A percentile compares a stretch with the other conserved stretches of the same genome.
These are phyloP conservation scores for Tuber magnatum DNA, from an alignment of 495 filamentous ascomycete genomes.

Conservation along the genomic window DNA sequence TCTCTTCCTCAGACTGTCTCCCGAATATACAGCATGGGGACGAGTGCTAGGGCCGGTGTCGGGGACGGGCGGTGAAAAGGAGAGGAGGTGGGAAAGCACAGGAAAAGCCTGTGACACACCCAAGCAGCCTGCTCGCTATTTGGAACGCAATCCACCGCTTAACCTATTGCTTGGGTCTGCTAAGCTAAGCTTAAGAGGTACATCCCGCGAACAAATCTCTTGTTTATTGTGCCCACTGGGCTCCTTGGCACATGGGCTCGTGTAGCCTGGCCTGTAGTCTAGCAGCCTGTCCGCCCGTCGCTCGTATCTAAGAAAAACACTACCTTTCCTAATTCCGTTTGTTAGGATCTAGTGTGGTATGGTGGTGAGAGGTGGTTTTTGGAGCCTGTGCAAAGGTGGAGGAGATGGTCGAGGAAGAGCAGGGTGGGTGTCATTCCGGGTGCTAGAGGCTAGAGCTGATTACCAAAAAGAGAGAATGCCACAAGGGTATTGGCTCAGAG, in stretches of 20 bases:
- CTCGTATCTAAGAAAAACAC: constrained; percentile 8
- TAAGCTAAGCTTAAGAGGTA: constrained; percentile 30
- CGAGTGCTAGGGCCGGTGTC: constrained; percentile 19
- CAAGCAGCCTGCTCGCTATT: constrained; percentile 21
- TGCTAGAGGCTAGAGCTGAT: neutral
- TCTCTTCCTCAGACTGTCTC: neutral
- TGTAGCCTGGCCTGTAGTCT: constrained; percentile 22
- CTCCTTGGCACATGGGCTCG: constrained; percentile 25
- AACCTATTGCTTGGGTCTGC: constrained; percentile 24
- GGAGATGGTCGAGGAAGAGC: neutral
- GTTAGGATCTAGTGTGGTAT: constrained; percentile 7
- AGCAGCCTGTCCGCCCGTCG: constrained; percentile 19
- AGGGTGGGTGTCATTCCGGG: neutral
- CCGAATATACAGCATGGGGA: neutral
- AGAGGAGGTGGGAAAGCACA: constrained; percentile 2
- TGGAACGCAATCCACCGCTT: constrained; percentile 28
- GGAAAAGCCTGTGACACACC: constrained; percentile 22
- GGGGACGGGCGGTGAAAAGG: constrained; percentile 24
- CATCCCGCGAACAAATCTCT: constrained; percentile 24
- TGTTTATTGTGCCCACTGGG: constrained; percentile 18
- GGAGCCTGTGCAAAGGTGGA: neutral
- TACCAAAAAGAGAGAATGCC: neutral
- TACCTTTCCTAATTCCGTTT: constrained; percentile 34
- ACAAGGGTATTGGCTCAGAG: neutral
- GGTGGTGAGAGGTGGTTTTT: neutral